Conservation (phyloP, 495 filamentous ascomycete genomes). For the Darksidea phi region DNA sequence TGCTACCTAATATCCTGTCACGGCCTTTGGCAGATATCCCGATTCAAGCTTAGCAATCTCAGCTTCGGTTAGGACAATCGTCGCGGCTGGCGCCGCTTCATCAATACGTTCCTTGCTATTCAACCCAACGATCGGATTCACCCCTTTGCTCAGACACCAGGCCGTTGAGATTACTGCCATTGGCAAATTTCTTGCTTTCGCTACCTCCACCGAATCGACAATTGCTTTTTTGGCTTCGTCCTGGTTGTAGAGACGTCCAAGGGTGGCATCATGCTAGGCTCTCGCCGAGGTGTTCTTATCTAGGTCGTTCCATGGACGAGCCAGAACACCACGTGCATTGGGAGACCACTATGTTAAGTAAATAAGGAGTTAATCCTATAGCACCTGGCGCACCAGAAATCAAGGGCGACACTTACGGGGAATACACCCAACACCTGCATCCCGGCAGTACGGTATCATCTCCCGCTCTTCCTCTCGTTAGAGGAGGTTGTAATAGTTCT, state of each 20-base stretch:
- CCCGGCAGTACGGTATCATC: slow-evolving; percentile 54
- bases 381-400: background rate
- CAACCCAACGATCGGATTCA: slow-evolving; percentile 37
- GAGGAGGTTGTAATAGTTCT: slow-evolving; percentile 69
- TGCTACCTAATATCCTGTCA: background rate
- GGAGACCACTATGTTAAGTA: slow-evolving; percentile 12
- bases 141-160: slow-evolving; percentile 29
- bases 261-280: background rate
- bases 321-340: slow-evolving; percentile 14
- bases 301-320: slow-evolving; percentile 15
- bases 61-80: slow-evolving; percentile 31
- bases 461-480: slow-evolving; percentile 78
- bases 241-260: background rate
- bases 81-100: slow-evolving; percentile 25
- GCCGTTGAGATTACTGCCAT: slow-evolving; percentile 32
- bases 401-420: too few relatives aligned
- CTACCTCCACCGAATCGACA: slow-evolving; percentile 23
- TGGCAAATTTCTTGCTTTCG: slow-evolving; percentile 18
- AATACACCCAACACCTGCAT: slow-evolving; percentile 49
- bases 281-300: background rate
- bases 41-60: slow-evolving; percentile 8
- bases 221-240: slow-evolving; percentile 11
- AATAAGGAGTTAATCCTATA: background rate
- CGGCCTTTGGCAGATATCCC: background rate
- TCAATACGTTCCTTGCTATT: slow-evolving; percentile 36